Base-by-base conservation (phyloP, 1,284 basidiomycete species). In the Tetrapyrgos nigripes region DNA sequence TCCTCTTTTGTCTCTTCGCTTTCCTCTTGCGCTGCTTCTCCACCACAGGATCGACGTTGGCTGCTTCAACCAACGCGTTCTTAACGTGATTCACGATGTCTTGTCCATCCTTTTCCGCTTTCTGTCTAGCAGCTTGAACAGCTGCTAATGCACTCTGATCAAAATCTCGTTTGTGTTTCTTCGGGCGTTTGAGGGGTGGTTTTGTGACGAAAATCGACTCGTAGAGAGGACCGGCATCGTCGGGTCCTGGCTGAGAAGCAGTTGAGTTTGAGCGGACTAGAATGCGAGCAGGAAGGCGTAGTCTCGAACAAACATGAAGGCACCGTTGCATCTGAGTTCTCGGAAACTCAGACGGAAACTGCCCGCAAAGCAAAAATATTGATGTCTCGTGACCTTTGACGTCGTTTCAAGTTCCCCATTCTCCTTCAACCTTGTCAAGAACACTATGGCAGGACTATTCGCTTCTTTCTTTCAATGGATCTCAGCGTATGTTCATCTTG, bases 381-480 rank as follows among this genome's bases (percentile, higher is more conserved):
- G 37, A 40, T 17, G 37, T 5, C 37, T 17, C 19, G 37, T 33
- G 31, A 33, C 14, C 31, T 8, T 11, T 40, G 37, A 40, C 37
- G 37, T 40, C 37, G 37, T 4, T 40, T 40, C 37, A 40, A 33
- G n/a, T 33, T 33, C 8, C 8, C 31, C 31, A n/a, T 40, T 40
- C 17, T 17, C 19, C 37, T 40, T n/a, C 37, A 40, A 4, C 6
- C 6, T 40, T 40, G 37, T n/a, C 49, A 29, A 43, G 11, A 19
- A n/a, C 52, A 26, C 23, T 31, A 90, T 92, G 88, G 73, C 84
- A 55, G 78, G 80, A 55, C 82, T 93, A 68, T 86, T 94, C 64
- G 73, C 84, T 8, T 84, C 87, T 17, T 62, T 94, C 45, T 78
- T 94, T 62, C 78, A 85, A 60, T 91, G 89, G 89, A 75, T 91